Base-by-base conservation (phyloP, 208 protist genomes). In the Leptomonas pyrrhocoris region DNA sequence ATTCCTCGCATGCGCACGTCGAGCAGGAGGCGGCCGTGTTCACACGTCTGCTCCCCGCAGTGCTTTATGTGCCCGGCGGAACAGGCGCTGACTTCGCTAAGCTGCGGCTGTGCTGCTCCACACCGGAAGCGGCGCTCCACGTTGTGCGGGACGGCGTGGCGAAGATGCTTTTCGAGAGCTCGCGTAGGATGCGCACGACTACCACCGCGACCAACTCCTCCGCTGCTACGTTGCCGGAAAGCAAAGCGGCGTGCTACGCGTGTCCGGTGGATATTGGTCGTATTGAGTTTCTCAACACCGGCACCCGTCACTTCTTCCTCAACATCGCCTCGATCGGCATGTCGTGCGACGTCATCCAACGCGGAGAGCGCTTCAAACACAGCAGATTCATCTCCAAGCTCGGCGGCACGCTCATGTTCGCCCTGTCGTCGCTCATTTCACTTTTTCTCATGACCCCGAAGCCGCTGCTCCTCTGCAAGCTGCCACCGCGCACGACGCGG, bases 251-350 rank as follows among this genome's bases (percentile, higher is more conserved):
- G 15, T 62, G 54, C 31, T 54, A 42, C 13, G 72, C 50, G 6
- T 82, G 74, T 38, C 73, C 87, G 45, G 80, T 93, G 57, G 90
- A 95, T 54, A 36, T 95, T 19, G 81, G 81, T 45, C 81, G 86
- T 11, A 78, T 94, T n/a, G 81, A 76, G 25, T 95, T 94, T 69
- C 84, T 88, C n/a, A 56, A 68, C 13, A 91, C 79, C 18, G 84
- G 88, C 48, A 58, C 50, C 15, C 55, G 66, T 4, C 78, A 69
- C 61, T 95, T 88, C 66, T 95, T 94, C 62, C 90, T 95, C 55
- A 95, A 95, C 67, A 85, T 90, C 48, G 92, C 84, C 67, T 93
- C 87, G 15, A 81, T 82, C 55, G 88, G 90, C 30, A 85, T 95
- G 79, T 94, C 88, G 11, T 86, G 81, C 60, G 88, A 95, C 57